Evolutionary conservation across 768 basidiomycete genomes (phyloP).

Genomic region (Kwoniella dendrophila): DNA sequence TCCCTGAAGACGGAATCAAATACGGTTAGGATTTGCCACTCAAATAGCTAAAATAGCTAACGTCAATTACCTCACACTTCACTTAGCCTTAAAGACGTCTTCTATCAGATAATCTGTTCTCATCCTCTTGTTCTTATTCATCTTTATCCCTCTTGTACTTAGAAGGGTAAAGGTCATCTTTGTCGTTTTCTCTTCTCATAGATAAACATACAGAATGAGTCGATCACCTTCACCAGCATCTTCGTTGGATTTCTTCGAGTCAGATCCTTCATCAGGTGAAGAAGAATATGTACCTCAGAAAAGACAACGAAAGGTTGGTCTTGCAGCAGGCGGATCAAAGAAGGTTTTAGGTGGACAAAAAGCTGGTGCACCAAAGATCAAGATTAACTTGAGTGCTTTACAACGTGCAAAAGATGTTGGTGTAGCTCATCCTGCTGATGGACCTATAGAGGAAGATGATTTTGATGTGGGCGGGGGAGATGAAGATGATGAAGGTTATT

Average conservation of each 20-base stretch:
- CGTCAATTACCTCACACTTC: no score
- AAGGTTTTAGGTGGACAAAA: constrained; percentile 19
- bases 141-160: neutral
- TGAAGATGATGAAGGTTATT: constrained; percentile 36
- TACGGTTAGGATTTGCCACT: neutral
- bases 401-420: constrained; percentile 26
- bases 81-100: no score
- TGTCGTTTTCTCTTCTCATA: neutral
- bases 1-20: constrained; percentile 5
- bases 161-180: neutral
- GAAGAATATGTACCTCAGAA: constrained; percentile 38
- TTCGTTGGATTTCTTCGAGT: constrained; percentile 48
- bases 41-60: no score
- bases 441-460: constrained; percentile 41
- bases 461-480: constrained; percentile 25
- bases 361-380: constrained; percentile 24
- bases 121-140: constrained; percentile 2
- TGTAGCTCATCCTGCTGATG: constrained; percentile 38
- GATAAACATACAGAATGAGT: constrained; percentile 31
- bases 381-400: constrained; percentile 46
- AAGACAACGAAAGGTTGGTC: constrained; percentile 9
- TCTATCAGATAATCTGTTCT: neutral
- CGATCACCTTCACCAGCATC: constrained; percentile 45
- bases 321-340: constrained; percentile 22
- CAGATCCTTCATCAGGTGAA: constrained; percentile 33